Percentiles rank a stretch among this genome's conserved stretches.
Evolutionary conservation across 2,329 filamentous ascomycete species (phyloP).

Genomic region (Claviceps purpurea): DNA sequence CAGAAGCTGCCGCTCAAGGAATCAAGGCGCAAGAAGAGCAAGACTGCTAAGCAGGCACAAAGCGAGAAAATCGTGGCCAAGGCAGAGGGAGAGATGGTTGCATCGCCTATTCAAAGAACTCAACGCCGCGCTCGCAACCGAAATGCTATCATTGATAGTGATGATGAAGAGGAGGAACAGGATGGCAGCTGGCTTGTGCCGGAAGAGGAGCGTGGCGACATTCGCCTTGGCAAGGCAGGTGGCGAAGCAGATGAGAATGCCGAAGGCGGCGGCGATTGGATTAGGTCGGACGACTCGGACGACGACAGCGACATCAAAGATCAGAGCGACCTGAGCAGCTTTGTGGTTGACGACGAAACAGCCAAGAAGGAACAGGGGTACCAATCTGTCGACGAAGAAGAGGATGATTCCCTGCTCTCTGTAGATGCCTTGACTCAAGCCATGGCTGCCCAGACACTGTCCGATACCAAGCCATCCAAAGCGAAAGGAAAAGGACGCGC

Average conservation of each 20-base stretch:
- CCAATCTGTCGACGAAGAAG: slow-evolving; percentile 12
- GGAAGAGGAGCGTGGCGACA: slow-evolving; percentile 45
- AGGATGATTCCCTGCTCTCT: slow-evolving; percentile 21
- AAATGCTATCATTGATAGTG: slow-evolving; percentile 50
- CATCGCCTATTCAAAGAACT: slow-evolving; percentile 8
- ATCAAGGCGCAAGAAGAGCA: slow-evolving; percentile 16
- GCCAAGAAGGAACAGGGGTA: slow-evolving; percentile 20
- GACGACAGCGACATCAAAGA: slow-evolving; percentile 32
- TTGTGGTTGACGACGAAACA: slow-evolving; percentile 39
- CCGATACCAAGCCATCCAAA: slow-evolving; percentile 11
- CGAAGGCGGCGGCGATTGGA: slow-evolving; percentile 71
- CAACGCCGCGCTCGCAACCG: slow-evolving; percentile 31
- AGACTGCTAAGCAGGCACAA: slow-evolving; percentile 20
- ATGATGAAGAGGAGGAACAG: slow-evolving; percentile 57
- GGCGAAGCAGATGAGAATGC: slow-evolving; percentile 78
- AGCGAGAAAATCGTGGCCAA: slow-evolving; percentile 14
- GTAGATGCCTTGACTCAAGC: slow-evolving; percentile 23
- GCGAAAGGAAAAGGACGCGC: slow-evolving; percentile 3
- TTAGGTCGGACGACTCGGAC: slow-evolving; percentile 57
- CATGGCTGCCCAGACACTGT: slow-evolving; percentile 23
- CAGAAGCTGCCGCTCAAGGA: slow-evolving; percentile 24
- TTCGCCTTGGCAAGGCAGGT: slow-evolving; percentile 63
- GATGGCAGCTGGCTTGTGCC: slow-evolving; percentile 72
- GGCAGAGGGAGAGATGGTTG: slow-evolving; percentile 8
- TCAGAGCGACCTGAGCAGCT: slow-evolving; percentile 40